Evolutionary conservation across 768 basidiomycete species (phyloP).

Genomic region (Tephrocybe rancida): DNA sequence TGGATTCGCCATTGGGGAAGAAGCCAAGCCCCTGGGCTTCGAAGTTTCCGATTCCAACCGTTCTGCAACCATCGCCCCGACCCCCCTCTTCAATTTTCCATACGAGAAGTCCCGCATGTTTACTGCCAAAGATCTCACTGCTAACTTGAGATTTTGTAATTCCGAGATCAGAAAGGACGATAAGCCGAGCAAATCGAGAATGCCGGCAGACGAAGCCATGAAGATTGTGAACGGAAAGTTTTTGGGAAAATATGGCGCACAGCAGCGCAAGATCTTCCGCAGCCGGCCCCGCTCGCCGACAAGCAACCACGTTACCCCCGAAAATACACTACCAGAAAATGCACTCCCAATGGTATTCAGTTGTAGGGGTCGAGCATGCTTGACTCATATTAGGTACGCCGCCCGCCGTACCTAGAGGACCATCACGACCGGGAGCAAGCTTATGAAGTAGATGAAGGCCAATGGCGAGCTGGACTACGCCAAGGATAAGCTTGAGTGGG

Average conservation of each 20-base stretch:
- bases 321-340: slow-evolving; percentile 27
- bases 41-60: neutral
- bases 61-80: neutral
- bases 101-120: slow-evolving; percentile 11
- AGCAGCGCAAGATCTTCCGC: slow-evolving; percentile 12
- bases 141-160: slow-evolving; percentile 7
- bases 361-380: slow-evolving; percentile 46
- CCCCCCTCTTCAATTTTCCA: slow-evolving; percentile 13
- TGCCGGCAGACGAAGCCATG: slow-evolving; percentile 3
- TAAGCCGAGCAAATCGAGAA: neutral
- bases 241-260: neutral
- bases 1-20: neutral
- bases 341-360: slow-evolving; percentile 28
- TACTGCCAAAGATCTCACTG: slow-evolving; percentile 14
- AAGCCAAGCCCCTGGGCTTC: neutral
- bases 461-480: slow-evolving; percentile 36
- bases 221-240: neutral
- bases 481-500: slow-evolving; percentile 32
- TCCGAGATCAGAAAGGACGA: neutral
- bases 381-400: slow-evolving; percentile 39
- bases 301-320: slow-evolving; percentile 11
- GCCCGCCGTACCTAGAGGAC: slow-evolving; percentile 22
- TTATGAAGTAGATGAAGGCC: slow-evolving; percentile 35
- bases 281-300: slow-evolving; percentile 17
- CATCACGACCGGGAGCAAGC: slow-evolving; percentile 36